These are phyloP conservation scores for Diaporthe vaccinii DNA, from an alignment of 2,329 filamentous ascomycete species.

Conservation along the genomic window DNA sequence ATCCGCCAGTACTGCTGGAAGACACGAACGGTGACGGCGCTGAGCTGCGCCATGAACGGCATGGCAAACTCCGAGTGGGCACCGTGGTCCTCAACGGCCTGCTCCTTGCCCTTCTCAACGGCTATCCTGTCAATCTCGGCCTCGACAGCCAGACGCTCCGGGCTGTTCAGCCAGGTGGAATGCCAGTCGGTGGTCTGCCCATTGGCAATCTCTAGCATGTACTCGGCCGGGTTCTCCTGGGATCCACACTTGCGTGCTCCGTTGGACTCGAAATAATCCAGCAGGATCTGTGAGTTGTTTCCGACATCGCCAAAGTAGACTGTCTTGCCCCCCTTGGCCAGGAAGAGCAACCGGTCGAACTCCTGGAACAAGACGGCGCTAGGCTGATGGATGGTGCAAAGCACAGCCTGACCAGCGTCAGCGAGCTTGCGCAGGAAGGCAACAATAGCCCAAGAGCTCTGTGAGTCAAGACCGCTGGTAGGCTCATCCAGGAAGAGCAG, in stretches of 20 bases:
- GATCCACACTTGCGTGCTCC: conserved; percentile 71
- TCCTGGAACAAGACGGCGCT: conserved; percentile 65
- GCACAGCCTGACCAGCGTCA: conserved; percentile 64
- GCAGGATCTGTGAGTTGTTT: conserved; percentile 67
- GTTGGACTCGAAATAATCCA: conserved; percentile 74
- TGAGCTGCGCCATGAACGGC: conserved; percentile 76
- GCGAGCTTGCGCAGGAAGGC: conserved; percentile 74
- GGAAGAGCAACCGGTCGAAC: conserved; percentile 74
- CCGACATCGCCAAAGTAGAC: conserved; percentile 80
- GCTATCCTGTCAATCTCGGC: conserved; percentile 76
- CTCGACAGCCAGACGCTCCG: conserved; percentile 65
- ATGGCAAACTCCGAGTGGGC: conserved; percentile 80
- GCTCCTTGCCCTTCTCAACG: conserved; percentile 55
- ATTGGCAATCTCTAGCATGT: conserved; percentile 73
- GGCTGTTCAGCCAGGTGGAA: conserved; percentile 70
- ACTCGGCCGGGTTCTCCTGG: conserved; percentile 81
- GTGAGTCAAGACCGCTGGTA: conserved; percentile 72
- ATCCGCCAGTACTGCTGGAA: conserved; percentile 90
- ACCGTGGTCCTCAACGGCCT: conserved; percentile 41
- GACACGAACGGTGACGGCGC: conserved; percentile 74
- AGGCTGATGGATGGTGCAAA: conserved; percentile 70
- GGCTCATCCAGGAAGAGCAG: conserved; percentile 75
- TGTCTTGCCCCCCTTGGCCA: conserved; percentile 74
- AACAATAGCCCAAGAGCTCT: conserved; percentile 75
- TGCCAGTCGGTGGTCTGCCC: conserved; percentile 72